Evolutionary conservation across 208 protist genomes (phyloP), one percentile per base, ranked within the genome.

Genomic region (Leishmania mexicana): DNA sequence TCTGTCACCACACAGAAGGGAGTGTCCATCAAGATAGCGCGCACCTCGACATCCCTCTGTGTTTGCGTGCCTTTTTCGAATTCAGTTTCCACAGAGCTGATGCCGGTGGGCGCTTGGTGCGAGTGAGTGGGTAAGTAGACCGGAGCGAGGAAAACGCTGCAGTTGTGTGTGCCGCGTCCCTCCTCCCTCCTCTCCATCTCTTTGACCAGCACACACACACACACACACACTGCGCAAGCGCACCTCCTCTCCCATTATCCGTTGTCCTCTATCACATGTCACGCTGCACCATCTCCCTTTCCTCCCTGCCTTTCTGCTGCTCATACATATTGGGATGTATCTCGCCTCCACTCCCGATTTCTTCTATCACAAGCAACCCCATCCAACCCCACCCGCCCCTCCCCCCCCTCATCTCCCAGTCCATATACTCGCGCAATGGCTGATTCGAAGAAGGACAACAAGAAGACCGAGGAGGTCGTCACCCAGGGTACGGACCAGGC

Each of bases 381-480:
- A 45, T 35, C 3, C 65, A 71, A 71, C 31, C 31, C 62, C 45
- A 24, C 58, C 58, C 24, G 5, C 28, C 24, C 58, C 54, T 3
- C 10, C 4, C 38, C 21, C 13, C 35, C 38, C 65, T 45, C 65
- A 40, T 28, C 35, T 5, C 47, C 38, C 65, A 47, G 65, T 35
- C 65, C 38, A 45, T 28, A 71, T 71, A 71, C 65, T 42, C 21
- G 65, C 58, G 85, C 53, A 64, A 92, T 94, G 88, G 87, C 90
- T 83, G 89, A 94, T 82, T 81, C 91, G 42, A 97, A 97, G 89
- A 97, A 97, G 90, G 93, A 96, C 58, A 95, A 87, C 84, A 97
- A 97, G 92, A 90, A 89, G 87, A 81, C 72, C 84, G 95, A 96
- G 84, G 95, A 98, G 85, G 91, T 90, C 74, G 91, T 89, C 28